Evolutionary conservation across 106 monocot species (phyloP).

Genomic region (Dioscorea alata): DNA sequence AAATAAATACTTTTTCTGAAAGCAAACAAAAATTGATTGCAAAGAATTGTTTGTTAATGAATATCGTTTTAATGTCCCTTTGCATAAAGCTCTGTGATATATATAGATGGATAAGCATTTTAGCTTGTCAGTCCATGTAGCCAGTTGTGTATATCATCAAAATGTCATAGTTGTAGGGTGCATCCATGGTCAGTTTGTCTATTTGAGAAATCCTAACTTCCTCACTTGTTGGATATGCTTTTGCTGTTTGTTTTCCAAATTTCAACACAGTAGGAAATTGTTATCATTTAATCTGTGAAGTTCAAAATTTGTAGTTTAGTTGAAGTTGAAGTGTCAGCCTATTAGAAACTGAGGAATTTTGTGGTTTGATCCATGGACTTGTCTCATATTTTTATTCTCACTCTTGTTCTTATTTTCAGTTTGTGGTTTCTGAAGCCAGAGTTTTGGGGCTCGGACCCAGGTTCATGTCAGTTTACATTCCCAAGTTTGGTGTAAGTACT

Average conservation of each 20-base stretch:
- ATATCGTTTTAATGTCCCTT: no score
- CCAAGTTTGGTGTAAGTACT: slow-evolving; percentile 40
- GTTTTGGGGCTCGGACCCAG: slow-evolving; percentile 57
- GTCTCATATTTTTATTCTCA: background rate
- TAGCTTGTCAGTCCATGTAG: no score
- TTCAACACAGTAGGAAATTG: background rate
- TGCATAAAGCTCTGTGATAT: no score
- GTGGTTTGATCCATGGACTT: background rate
- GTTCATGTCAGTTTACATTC: slow-evolving; percentile 69
- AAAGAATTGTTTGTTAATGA: no score
- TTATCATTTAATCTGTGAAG: background rate
- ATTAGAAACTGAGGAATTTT: no score
- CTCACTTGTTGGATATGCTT: background rate
- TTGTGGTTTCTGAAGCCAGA: slow-evolving; percentile 51
- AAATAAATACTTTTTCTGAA: background rate
- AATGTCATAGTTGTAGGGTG: no score
- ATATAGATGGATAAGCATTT: no score
- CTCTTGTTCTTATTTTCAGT: slow-evolving; percentile 17
- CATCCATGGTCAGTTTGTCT: no score
- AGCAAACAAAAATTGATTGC: no score
- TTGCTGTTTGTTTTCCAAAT: background rate
- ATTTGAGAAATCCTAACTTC: no score
- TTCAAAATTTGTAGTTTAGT: background rate
- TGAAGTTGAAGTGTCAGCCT: no score
- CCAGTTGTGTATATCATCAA: no score